These are phyloP conservation scores for Cystobasidium slooffiae DNA, from an alignment of 1,284 basidiomycete genomes.

Conservation along the genomic window DNA sequence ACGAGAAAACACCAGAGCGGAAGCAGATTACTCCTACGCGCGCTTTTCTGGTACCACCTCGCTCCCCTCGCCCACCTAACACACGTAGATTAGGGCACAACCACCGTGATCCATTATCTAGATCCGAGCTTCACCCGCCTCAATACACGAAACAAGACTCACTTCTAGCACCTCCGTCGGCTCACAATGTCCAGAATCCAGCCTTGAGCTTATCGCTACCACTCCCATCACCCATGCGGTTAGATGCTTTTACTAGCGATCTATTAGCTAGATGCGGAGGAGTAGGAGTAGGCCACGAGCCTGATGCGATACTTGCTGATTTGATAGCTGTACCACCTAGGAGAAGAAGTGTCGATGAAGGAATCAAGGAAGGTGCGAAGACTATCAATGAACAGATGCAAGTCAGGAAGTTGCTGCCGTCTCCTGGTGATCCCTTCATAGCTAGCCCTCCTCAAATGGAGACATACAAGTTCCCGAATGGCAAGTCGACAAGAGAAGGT, in stretches of 20 bases:
- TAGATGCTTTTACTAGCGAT: constrained; percentile 26
- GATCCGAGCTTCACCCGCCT: neutral
- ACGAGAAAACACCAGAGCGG: neutral
- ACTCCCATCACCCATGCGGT: constrained; percentile 8
- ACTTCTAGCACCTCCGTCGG: neutral
- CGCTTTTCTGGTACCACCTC: neutral
- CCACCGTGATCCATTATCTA: neutral
- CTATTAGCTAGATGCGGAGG: constrained; percentile 25
- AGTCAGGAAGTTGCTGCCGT: neutral
- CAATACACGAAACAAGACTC: neutral
- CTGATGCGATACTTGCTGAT: neutral
- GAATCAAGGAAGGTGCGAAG: too few species aligned
- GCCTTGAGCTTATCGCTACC: constrained; percentile 11
- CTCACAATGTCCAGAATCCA: neutral
- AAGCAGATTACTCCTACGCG: neutral
- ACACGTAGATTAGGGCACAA: neutral
- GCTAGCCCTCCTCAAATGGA: neutral
- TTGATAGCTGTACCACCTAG: neutral
- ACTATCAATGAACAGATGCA: neutral
- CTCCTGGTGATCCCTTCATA: neutral
- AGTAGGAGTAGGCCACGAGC: neutral
- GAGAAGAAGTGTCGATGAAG: neutral
- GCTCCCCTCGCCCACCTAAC: constrained; percentile 30
- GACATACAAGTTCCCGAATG: neutral
- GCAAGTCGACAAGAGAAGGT: too few species aligned